These are phyloP conservation scores for Eutrema heterophyllum DNA, from an alignment of 345 rosid species.

Conservation along the genomic window DNA sequence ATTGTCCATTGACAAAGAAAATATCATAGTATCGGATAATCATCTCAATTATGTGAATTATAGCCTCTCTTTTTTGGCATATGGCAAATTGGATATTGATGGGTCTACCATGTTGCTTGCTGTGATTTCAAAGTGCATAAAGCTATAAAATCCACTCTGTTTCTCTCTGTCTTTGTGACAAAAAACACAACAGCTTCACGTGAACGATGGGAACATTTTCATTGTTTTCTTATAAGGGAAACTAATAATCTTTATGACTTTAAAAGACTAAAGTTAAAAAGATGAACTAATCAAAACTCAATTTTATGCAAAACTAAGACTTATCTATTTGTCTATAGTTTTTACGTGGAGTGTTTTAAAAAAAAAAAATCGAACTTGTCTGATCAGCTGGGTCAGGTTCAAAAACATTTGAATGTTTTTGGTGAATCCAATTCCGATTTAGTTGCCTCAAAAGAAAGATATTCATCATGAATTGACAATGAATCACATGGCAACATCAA, in stretches of 20 bases:
- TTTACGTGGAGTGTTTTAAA: background rate
- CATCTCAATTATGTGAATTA: background rate
- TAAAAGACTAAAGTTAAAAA: slow-evolving; percentile 1
- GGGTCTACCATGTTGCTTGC: slow-evolving; percentile 37
- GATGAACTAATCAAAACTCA: background rate
- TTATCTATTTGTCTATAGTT: slow-evolving; percentile 1
- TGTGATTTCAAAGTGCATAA: slow-evolving; percentile 30
- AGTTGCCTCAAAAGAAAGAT: slow-evolving; percentile 11
- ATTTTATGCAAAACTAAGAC: background rate
- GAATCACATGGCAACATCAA: slow-evolving; percentile 6
- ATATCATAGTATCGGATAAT: background rate
- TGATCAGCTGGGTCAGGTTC: background rate
- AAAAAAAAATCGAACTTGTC: background rate
- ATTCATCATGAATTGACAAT: slow-evolving; percentile 21
- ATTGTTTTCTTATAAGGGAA: slow-evolving; percentile 15
- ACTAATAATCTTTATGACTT: slow-evolving; percentile 4
- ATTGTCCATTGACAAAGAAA: background rate
- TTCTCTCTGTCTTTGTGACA: slow-evolving; percentile 34
- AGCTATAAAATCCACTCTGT: slow-evolving; percentile 34
- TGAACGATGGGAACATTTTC: slow-evolving; percentile 27
- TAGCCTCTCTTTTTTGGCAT: background rate
- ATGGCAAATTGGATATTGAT: slow-evolving; percentile 18
- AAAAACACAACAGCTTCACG: slow-evolving; percentile 25
- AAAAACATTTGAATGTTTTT: background rate
- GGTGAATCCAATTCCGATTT: slow-evolving; percentile 11